These are phyloP conservation scores for Exserohilum rostratum DNA, from an alignment of 2,329 filamentous ascomycete species.

Conservation along the genomic window DNA sequence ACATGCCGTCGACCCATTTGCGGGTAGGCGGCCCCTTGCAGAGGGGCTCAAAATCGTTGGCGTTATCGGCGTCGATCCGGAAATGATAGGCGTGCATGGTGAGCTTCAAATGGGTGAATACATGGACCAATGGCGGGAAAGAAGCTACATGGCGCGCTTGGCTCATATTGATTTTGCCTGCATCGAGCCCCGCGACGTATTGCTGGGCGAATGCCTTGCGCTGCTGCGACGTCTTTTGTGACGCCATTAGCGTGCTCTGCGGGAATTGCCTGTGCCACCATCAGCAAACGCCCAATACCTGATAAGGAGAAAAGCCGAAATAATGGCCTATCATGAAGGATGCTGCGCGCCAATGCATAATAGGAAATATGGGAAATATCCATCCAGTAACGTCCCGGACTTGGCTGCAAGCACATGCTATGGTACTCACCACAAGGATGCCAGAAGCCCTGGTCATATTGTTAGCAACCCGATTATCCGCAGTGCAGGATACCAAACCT, in stretches of 20 bases:
- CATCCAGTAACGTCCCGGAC: neutral
- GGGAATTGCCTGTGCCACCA: slow-evolving; percentile 41
- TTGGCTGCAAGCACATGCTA: neutral
- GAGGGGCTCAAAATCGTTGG: slow-evolving; percentile 11
- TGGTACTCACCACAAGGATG: slow-evolving; percentile 37
- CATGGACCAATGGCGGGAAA: slow-evolving; percentile 39
- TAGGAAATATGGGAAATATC: neutral
- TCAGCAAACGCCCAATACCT: slow-evolving; percentile 13
- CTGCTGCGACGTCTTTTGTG: slow-evolving; percentile 23
- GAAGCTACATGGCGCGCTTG: slow-evolving; percentile 24
- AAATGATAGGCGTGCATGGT: slow-evolving; percentile 45
- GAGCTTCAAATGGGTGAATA: slow-evolving; percentile 45
- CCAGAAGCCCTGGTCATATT: slow-evolving; percentile 25
- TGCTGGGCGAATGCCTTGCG: slow-evolving; percentile 32
- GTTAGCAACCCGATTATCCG: slow-evolving; percentile 3
- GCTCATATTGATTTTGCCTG: slow-evolving; percentile 20
- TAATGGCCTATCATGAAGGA: slow-evolving; percentile 4
- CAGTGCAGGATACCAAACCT: slow-evolving; percentile 24
- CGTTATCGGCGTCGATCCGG: slow-evolving; percentile 20
- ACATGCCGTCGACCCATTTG: slow-evolving; percentile 40
- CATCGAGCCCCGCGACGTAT: slow-evolving; percentile 26
- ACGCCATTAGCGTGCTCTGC: slow-evolving; percentile 26
- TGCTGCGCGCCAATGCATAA: slow-evolving; percentile 4
- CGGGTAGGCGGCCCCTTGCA: slow-evolving; percentile 25
- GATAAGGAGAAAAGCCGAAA: neutral